Evolutionary conservation across 352 stramenopile species (phyloP), one percentile per base, ranked within the genome.

Genomic region (Phytopythium boreale): DNA sequence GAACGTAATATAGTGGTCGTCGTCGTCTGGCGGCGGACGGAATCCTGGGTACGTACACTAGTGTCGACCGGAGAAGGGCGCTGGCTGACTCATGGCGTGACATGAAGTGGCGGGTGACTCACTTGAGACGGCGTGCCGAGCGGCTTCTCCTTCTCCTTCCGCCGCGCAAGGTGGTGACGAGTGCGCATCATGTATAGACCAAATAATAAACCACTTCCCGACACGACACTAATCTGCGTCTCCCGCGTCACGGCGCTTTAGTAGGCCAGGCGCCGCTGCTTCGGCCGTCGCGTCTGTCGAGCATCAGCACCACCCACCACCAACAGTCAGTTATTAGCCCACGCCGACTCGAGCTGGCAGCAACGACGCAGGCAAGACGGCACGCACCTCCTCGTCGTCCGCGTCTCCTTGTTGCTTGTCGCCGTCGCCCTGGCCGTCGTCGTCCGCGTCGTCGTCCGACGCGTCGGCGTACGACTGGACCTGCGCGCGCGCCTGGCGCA

Each of bases 401-500:
- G 8, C 31, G 19, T 56, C 50, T 34, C 47, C 22, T 22, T 43
- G 15, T 24, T 34, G 27, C 5, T 24, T 15, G 12, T 55, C 22
- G 22, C 47, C 11, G 12, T 55, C 47, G 12, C 22, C 15, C 9
- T 46, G 10, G 36, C 12, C 71, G 31, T 89, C 82, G 22, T 81
- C 63, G 31, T 84, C 74, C 22, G 77, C 76, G 31, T 36, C 31
- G 17, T 29, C 46, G 22, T 31, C 46, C 10, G n/a, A 31, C 7
- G 1, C 22, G 19, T 76, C 66, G 7, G 73, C 71, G 34, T 77
- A 80, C 4, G 69, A 69, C 39, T 79, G 77, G 2, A 68, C 65
- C 39, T 77, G 65, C 14, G 71, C 68, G 20, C 72, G 78, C 59
- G 63, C 72, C 52, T 80, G 77, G 24, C 80, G 74, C 55, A 87